These are phyloP conservation scores for Prasinococcaceae sp. DNA, from an alignment of 139 green algal genomes.

Conservation along the genomic window DNA sequence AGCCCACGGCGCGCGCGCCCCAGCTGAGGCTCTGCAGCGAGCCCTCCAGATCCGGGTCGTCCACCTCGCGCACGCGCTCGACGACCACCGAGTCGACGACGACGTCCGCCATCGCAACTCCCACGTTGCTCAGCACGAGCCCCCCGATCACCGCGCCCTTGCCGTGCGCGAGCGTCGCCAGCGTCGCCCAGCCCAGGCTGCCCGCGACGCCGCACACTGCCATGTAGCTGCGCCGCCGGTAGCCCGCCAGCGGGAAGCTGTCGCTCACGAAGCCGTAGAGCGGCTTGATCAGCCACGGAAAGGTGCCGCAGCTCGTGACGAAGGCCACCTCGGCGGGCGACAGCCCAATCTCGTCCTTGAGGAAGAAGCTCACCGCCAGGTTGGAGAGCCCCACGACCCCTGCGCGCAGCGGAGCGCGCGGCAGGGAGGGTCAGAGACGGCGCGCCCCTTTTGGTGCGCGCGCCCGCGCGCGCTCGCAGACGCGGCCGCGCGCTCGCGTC, in stretches of 20 bases:
- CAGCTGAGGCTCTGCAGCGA: slow-evolving; percentile 86
- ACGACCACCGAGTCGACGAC: slow-evolving; percentile 96
- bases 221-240: slow-evolving; percentile 72
- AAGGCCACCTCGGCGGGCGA: slow-evolving; percentile 61
- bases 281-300: slow-evolving; percentile 83
- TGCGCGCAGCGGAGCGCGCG: no score
- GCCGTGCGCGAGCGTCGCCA: slow-evolving; percentile 38
- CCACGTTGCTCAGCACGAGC: slow-evolving; percentile 45
- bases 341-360: slow-evolving; percentile 81
- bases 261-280: slow-evolving; percentile 87
- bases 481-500: no score
- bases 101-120: slow-evolving; percentile 76
- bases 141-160: slow-evolving; percentile 23
- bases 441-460: no score
- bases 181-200: slow-evolving; percentile 39
- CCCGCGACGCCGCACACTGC: slow-evolving; percentile 49
- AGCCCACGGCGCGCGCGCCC: slow-evolving; percentile 58
- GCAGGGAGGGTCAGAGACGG: no score
- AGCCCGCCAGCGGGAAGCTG: slow-evolving; percentile 81
- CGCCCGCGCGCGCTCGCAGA: no score
- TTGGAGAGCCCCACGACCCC: slow-evolving; percentile 63
- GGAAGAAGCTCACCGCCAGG: slow-evolving; percentile 72
- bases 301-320: slow-evolving; percentile 32
- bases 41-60: slow-evolving; percentile 46
- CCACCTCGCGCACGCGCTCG: slow-evolving; percentile 43